Conservation (phyloP, 805 yeast species). For the Lipomyces yamanashiensis region DNA sequence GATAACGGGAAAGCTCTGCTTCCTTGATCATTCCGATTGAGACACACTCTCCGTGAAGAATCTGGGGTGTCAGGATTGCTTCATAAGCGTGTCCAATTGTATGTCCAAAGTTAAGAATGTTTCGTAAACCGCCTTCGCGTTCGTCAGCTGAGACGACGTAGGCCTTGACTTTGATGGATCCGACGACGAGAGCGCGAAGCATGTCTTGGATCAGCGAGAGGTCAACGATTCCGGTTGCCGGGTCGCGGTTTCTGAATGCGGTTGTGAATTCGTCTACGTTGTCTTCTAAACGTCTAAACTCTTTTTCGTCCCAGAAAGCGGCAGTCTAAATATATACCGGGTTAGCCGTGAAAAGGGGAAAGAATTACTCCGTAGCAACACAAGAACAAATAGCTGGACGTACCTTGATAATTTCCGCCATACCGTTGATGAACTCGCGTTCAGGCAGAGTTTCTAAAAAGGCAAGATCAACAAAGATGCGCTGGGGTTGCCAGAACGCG, state of each 20-base stretch:
- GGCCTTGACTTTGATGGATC: constrained; percentile 88
- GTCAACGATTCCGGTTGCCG: constrained; percentile 57
- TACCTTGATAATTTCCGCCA: constrained; percentile 91
- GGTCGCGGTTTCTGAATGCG: constrained; percentile 59
- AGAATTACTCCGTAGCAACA: neutral
- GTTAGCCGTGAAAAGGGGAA: constrained; percentile 1
- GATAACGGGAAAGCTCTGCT: constrained; percentile 91
- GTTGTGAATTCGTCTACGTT: constrained; percentile 71
- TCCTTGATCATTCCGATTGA: constrained; percentile 93
- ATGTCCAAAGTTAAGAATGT: constrained; percentile 92
- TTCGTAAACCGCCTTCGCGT: constrained; percentile 92
- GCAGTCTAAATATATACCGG: constrained; percentile 60
- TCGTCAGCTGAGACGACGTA: constrained; percentile 93
- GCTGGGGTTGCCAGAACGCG: constrained; percentile 95
- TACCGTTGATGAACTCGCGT: constrained; percentile 95
- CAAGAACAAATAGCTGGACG: neutral
- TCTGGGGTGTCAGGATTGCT: constrained; percentile 95
- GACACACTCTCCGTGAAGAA: constrained; percentile 98
- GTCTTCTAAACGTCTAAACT: constrained; percentile 81
- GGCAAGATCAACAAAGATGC: constrained; percentile 83
- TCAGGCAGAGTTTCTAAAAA: constrained; percentile 88
- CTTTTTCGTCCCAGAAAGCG: constrained; percentile 93
- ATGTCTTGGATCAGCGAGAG: constrained; percentile 72
- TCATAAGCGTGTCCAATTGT: constrained; percentile 98
- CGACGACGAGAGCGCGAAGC: constrained; percentile 76